Evolutionary conservation across 441 rosid species (phyloP).

Genomic region (Populus hybrid): DNA sequence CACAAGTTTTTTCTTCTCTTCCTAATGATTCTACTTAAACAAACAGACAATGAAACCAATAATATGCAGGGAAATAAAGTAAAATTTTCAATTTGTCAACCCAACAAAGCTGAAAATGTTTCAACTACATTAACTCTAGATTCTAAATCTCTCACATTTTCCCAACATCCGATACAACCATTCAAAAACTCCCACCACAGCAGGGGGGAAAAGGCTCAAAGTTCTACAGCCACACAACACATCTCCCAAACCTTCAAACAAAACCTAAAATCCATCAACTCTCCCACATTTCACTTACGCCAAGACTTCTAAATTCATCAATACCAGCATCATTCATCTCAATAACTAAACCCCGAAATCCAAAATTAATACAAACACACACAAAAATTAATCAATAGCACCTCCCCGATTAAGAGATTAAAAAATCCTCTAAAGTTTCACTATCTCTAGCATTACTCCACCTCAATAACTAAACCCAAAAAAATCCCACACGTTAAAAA

Average conservation of each 20-base stretch:
- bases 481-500: conserved; percentile 6
- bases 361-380: neutral
- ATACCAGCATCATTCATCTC: neutral
- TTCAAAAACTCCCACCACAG: neutral
- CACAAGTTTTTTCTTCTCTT: too few relatives aligned
- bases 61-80: neutral
- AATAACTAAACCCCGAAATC: neutral
- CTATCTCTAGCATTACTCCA: neutral
- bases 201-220: neutral
- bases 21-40: neutral
- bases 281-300: neutral
- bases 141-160: neutral
- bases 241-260: neutral
- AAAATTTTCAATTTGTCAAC: neutral
- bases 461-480: neutral
- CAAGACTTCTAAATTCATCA: neutral
- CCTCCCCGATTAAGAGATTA: too few relatives aligned
- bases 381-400: too few relatives aligned
- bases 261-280: neutral
- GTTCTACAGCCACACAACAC: neutral
- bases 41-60: neutral
- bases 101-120: neutral
- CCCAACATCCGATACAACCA: neutral
- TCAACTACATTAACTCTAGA: neutral
- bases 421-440: too few relatives aligned